Conservation (phyloP, 2,329 filamentous ascomycete genomes). For the Fulvia fulva region DNA sequence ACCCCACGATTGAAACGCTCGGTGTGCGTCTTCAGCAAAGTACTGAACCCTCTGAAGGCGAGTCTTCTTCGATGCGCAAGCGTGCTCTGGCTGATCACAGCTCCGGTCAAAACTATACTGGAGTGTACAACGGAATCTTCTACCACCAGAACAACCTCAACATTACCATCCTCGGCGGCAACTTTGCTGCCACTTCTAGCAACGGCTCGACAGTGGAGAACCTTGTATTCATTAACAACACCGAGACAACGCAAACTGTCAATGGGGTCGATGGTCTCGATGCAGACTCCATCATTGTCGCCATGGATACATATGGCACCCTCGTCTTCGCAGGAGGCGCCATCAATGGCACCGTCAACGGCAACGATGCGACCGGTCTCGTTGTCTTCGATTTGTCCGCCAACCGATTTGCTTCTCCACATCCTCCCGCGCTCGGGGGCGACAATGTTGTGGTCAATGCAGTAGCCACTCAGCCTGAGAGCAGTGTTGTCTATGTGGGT, state of each 20-base stretch:
- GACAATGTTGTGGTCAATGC: constrained; percentile 68
- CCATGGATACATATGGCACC: constrained; percentile 64
- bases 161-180: constrained; percentile 81
- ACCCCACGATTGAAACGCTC: constrained; percentile 44
- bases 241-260: constrained; percentile 49
- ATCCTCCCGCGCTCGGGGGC: constrained; percentile 73
- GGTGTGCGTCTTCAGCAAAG: constrained; percentile 51
- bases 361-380: constrained; percentile 64
- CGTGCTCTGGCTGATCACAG: constrained; percentile 35
- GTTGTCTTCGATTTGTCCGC: constrained; percentile 72
- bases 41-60: constrained; percentile 16
- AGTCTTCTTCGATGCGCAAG: constrained; percentile 34
- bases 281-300: constrained; percentile 68
- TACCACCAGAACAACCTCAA: constrained; percentile 68
- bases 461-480: constrained; percentile 67
- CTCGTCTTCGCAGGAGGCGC: constrained; percentile 78
- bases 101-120: constrained; percentile 50
- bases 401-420: constrained; percentile 58
- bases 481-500: constrained; percentile 75
- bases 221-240: constrained; percentile 74
- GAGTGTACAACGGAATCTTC: constrained; percentile 75
- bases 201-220: constrained; percentile 74
- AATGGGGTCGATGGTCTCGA: constrained; percentile 64
- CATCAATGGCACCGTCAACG: constrained; percentile 66
- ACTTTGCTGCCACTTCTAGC: constrained; percentile 68